phyloP scores from a whole-genome alignment of 2,329 filamentous ascomycete genomes.

The Microcyclospora tardicrescens region DNA sequence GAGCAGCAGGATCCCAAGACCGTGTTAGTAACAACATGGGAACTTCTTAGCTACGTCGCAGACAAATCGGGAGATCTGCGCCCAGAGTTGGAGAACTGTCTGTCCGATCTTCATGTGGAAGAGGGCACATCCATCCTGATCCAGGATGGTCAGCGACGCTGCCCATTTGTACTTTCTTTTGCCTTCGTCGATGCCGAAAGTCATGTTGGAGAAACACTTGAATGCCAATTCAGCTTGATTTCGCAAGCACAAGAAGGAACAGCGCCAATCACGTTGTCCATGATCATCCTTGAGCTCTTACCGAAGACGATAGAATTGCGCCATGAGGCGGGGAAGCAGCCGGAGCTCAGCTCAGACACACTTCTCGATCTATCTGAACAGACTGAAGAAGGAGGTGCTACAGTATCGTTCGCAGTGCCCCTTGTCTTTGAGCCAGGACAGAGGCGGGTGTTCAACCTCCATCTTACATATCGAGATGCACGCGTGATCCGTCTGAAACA shows the following conservation, averaged over 20 bases:
- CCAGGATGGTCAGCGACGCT: conserved; percentile 10
- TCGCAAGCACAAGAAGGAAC: conserved; percentile 33
- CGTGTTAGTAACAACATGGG: conserved; percentile 43
- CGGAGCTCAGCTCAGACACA: neutral
- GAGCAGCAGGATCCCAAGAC: conserved; percentile 30
- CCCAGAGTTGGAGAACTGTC: no score
- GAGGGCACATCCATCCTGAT: conserved; percentile 1
- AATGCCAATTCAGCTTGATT: conserved; percentile 41
- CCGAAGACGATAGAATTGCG: conserved; percentile 6
- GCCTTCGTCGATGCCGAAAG: conserved; percentile 42
- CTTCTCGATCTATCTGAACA: neutral
- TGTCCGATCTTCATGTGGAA: no score
- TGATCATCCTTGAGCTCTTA: conserved; percentile 9
- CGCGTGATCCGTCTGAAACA: conserved; percentile 59
- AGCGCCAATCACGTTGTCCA: conserved; percentile 9
- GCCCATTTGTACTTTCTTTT: conserved; percentile 37
- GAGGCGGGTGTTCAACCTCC: conserved; percentile 38
- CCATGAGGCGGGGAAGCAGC: conserved; percentile 3
- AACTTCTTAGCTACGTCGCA: conserved; percentile 28
- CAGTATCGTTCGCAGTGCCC: conserved; percentile 32
- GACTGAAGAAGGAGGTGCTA: neutral
- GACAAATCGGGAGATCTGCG: no score
- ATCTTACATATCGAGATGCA: conserved; percentile 62
- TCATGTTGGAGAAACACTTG: conserved; percentile 46
- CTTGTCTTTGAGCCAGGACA: conserved; percentile 51